Percentiles rank a stretch among this genome's conserved stretches.
phyloP scores from a whole-genome alignment of 2,329 filamentous ascomycete genomes.

The Pseudocercospora pini-densiflorae region DNA sequence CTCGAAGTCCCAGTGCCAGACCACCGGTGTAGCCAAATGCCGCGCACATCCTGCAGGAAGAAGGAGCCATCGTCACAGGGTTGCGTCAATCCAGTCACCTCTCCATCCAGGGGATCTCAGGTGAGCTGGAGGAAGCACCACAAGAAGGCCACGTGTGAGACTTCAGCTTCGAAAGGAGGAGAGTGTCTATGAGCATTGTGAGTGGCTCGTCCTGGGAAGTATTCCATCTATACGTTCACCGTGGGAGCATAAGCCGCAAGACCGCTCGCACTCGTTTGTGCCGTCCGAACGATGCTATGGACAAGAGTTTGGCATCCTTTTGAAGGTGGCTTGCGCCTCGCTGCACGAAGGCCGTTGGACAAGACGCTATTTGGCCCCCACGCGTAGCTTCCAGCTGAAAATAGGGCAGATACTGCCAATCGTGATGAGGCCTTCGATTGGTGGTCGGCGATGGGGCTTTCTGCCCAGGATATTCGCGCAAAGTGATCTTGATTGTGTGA shows the following conservation, averaged over 20 bases:
- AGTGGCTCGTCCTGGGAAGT: not conserved
- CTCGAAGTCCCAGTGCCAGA: not conserved
- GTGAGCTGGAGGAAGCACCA: not conserved
- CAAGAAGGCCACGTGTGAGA: not conserved
- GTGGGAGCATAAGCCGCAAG: not conserved
- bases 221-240: not conserved
- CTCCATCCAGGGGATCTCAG: not conserved
- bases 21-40: constrained; percentile 4
- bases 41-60: constrained; percentile 8
- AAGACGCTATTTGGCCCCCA: constrained; percentile 6
- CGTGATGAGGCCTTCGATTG: not conserved
- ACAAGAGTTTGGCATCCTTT: constrained; percentile 1
- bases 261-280: not conserved
- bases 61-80: constrained; percentile 1
- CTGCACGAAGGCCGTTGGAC: not conserved
- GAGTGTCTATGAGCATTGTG: not conserved
- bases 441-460: not conserved
- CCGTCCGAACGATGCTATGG: not conserved
- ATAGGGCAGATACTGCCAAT: constrained; percentile 4
- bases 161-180: not conserved
- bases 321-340: constrained; percentile 1
- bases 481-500: not conserved
- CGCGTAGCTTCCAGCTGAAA: constrained; percentile 5
- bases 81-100: constrained; percentile 2
- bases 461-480: not conserved